Conservation (phyloP, 768 basidiomycete genomes). For the Chalciporus chontae region DNA sequence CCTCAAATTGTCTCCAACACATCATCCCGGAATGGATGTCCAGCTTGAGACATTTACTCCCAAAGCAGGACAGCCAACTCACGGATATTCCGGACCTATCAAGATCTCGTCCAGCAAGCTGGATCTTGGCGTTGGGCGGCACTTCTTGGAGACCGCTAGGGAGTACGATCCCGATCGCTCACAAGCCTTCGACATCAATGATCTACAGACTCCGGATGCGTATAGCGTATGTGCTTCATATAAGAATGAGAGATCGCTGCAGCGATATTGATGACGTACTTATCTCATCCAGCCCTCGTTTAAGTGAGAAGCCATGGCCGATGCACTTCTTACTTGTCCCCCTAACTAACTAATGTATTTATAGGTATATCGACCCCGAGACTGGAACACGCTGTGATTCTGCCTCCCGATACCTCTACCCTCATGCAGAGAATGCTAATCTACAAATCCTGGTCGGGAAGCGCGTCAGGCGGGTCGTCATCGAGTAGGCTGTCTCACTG, state of each 20-base stretch:
- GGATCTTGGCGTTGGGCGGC: slow-evolving; percentile 23
- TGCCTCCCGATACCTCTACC: slow-evolving; percentile 31
- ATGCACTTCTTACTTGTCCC: no score
- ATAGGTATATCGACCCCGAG: slow-evolving; percentile 48
- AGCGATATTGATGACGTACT: not conserved
- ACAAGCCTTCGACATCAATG: slow-evolving; percentile 45
- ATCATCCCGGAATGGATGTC: not conserved
- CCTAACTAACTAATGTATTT: no score
- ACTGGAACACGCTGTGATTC: slow-evolving; percentile 29
- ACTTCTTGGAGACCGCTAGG: slow-evolving; percentile 46
- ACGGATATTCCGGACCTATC: slow-evolving; percentile 36
- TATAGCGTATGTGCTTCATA: slow-evolving; percentile 19
- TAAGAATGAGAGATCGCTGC: no score
- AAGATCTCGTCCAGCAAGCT: slow-evolving; percentile 17
- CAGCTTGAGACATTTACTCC: slow-evolving; percentile 34
- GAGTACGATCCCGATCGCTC: slow-evolving; percentile 47
- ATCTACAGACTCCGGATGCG: slow-evolving; percentile 30
- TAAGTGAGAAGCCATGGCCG: slow-evolving; percentile 9
- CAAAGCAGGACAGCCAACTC: slow-evolving; percentile 22
- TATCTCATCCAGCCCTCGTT: slow-evolving; percentile 10
- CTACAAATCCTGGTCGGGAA: slow-evolving; percentile 27
- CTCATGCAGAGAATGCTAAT: slow-evolving; percentile 22
- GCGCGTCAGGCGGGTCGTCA: slow-evolving; percentile 31
- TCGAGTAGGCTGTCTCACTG: slow-evolving; percentile 29
- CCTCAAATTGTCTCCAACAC: not conserved